Evolutionary conservation across 768 basidiomycete species (phyloP).

Genomic region (Termitomyces sp.): DNA sequence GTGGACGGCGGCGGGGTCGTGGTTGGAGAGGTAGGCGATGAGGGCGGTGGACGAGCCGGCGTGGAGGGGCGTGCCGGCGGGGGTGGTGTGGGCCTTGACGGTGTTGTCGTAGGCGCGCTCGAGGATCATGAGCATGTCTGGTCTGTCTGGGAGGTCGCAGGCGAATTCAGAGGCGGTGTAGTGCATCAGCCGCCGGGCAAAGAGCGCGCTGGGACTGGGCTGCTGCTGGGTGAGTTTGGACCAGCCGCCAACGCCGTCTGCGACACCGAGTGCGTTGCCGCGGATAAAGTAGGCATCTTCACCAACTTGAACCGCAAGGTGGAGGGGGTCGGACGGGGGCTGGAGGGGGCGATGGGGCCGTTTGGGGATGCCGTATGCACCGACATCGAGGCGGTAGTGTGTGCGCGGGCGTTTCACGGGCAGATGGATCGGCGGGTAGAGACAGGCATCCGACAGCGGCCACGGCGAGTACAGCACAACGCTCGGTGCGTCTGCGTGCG

Average conservation of each 20-base stretch:
- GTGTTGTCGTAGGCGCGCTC: conserved; percentile 70
- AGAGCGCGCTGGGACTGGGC: conserved; percentile 47
- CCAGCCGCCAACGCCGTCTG: conserved; percentile 97
- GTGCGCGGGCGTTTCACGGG: background rate
- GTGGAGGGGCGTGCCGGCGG: conserved; percentile 37
- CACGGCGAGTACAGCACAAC: background rate
- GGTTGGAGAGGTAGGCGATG: conserved; percentile 58
- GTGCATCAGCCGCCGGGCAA: conserved; percentile 83
- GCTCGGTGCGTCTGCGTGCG: background rate
- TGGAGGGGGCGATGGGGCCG: conserved; percentile 24
- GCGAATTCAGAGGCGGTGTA: conserved; percentile 60
- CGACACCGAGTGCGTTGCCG: conserved; percentile 87
- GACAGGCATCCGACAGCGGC: background rate
- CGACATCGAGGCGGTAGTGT: conserved; percentile 58
- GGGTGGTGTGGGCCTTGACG: conserved; percentile 54
- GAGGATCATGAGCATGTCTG: conserved; percentile 66
- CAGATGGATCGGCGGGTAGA: background rate
- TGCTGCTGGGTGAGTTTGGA: conserved; percentile 6
- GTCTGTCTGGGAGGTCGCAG: conserved; percentile 51
- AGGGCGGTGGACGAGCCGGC: conserved; percentile 69
- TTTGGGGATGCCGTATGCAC: conserved; percentile 87
- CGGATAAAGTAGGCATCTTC: conserved; percentile 89
- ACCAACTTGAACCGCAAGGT: conserved; percentile 75
- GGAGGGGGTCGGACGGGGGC: conserved; percentile 25
- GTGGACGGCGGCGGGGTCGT: conserved; percentile 53